These are phyloP conservation scores for Phytophthora fragariae DNA, from an alignment of 352 stramenopile species.

Conservation along the genomic window DNA sequence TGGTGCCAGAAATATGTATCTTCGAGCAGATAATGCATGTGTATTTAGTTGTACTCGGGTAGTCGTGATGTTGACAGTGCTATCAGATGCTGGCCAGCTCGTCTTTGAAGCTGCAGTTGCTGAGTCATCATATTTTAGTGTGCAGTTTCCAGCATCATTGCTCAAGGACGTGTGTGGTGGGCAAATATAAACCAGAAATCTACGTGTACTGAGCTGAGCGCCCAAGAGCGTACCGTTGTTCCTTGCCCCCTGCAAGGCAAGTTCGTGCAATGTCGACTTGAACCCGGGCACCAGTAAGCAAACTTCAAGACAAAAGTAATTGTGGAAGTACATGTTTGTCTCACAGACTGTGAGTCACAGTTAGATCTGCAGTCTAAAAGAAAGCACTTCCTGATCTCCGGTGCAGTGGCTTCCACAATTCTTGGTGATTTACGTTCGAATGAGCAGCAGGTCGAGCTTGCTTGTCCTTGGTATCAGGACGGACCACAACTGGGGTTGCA, in stretches of 20 bases:
- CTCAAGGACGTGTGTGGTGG: not conserved
- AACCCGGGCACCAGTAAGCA: no score
- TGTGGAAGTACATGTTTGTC: not conserved
- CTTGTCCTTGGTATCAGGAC: not conserved
- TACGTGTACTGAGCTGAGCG: not conserved
- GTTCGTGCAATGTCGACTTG: no score
- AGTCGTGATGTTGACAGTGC: not conserved
- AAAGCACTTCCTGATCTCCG: constrained; percentile 11
- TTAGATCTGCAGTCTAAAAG: not conserved
- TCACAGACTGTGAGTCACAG: no score
- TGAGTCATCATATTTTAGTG: not conserved
- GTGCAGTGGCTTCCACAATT: constrained; percentile 44
- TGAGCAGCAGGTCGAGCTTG: not conserved
- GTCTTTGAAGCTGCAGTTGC: constrained; percentile 2
- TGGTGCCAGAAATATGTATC: not conserved
- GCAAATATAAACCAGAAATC: not conserved
- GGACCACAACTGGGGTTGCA: not conserved
- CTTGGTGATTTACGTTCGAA: not conserved
- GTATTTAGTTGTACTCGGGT: not conserved
- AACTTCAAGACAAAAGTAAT: not conserved
- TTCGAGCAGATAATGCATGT: not conserved
- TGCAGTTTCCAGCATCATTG: not conserved
- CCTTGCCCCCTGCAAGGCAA: no score
- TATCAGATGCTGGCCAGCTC: not conserved
- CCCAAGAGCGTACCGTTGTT: no score